phyloP scores from a whole-genome alignment of 2,329 filamentous ascomycete species.

The Coniochaeta prunicola region DNA sequence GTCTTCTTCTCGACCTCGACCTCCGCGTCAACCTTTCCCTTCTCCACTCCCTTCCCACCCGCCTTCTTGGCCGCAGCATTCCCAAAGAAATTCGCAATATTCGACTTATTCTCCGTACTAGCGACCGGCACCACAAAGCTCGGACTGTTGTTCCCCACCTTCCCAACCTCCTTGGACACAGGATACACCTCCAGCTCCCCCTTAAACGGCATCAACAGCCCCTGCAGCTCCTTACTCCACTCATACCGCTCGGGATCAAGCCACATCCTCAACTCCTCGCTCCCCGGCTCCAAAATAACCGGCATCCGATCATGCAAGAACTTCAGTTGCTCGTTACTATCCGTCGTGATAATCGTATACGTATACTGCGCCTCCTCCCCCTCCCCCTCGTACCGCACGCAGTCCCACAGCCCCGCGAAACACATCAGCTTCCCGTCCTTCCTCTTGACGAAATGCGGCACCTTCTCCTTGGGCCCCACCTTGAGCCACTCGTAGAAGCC shows the following conservation, averaged over 20 bases:
- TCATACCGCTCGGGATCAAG: conserved; percentile 64
- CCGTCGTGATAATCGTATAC: conserved; percentile 90
- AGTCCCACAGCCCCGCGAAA: conserved; percentile 89
- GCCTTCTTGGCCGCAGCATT: conserved; percentile 40
- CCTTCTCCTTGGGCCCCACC: conserved; percentile 61
- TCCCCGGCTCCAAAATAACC: conserved; percentile 75
- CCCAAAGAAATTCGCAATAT: conserved; percentile 89
- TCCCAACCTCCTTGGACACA: conserved; percentile 83
- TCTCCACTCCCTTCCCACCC: conserved; percentile 31
- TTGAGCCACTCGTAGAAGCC: conserved; percentile 98
- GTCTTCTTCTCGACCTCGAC: conserved; percentile 14
- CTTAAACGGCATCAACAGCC: conserved; percentile 68
- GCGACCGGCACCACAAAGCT: conserved; percentile 76
- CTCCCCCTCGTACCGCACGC: conserved; percentile 68
- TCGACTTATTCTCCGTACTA: conserved; percentile 82
- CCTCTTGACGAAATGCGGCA: conserved; percentile 77
- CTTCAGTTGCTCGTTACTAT: conserved; percentile 71
- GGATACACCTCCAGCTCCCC: conserved; percentile 79
- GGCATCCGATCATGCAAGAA: conserved; percentile 97
- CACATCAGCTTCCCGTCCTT: conserved; percentile 80
- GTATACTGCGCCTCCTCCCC: conserved; percentile 51
- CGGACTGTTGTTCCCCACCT: conserved; percentile 86
- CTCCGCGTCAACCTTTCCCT: conserved; percentile 21
- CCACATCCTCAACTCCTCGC: conserved; percentile 64
- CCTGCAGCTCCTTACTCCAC: conserved; percentile 76